Evolutionary conservation across 345 rosid genomes (phyloP).

Genomic region (Brassica carinata): DNA sequence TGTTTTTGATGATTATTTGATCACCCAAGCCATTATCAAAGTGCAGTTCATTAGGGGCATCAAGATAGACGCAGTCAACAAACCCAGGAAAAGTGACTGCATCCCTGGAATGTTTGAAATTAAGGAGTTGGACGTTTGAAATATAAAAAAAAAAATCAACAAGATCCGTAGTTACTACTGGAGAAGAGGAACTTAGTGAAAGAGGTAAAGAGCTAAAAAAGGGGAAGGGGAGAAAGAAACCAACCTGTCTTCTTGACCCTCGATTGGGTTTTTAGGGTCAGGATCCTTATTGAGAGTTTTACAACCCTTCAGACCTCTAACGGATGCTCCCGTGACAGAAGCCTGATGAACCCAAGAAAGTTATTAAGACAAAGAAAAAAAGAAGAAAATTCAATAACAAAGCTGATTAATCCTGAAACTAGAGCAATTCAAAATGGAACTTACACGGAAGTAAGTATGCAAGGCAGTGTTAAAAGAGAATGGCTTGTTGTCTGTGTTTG

Average conservation of each 20-base stretch:
- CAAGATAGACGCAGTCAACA: conserved; percentile 83
- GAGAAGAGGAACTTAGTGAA: background rate
- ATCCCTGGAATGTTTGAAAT: conserved; percentile 56
- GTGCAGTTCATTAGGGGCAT: conserved; percentile 60
- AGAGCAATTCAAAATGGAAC: conserved; percentile 15
- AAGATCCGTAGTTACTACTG: background rate
- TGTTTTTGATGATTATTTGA: conserved; percentile 55
- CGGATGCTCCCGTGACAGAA: conserved; percentile 70
- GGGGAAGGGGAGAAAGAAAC: conserved; percentile 9
- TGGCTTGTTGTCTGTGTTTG: conserved; percentile 74
- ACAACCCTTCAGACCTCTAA: conserved; percentile 84
- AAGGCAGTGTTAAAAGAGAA: conserved; percentile 81
- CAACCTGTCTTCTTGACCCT: conserved; percentile 87
- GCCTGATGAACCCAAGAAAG: conserved; percentile 56
- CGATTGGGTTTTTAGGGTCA: conserved; percentile 79
- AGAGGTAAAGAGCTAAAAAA: background rate
- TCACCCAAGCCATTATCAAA: conserved; percentile 92
- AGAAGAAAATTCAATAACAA: background rate
- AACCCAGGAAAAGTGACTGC: conserved; percentile 81
- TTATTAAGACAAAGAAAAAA: background rate
- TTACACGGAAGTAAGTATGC: conserved; percentile 87
- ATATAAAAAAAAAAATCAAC: conserved; percentile 11
- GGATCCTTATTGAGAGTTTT: conserved; percentile 88
- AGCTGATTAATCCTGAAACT: background rate
- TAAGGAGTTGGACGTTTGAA: conserved; percentile 34